A percentile compares a stretch with the other conserved stretches of the same genome.
phyloP scores from a whole-genome alignment of 768 basidiomycete genomes.

The Termitomyces sp. region DNA sequence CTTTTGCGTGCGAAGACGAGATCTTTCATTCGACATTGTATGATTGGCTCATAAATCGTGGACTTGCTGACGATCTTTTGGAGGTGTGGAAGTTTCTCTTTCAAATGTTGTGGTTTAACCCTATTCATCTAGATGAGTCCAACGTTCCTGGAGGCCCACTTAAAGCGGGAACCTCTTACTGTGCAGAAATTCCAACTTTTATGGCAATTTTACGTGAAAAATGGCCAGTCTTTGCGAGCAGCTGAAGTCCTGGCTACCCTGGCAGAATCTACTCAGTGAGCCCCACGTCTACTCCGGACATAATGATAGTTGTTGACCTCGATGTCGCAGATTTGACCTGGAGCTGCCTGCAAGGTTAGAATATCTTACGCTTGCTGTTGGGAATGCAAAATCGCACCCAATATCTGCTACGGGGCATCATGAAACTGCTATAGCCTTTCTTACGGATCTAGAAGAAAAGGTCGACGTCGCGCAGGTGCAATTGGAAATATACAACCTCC shows the following conservation, averaged over 20 bases:
- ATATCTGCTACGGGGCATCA: constrained; percentile 71
- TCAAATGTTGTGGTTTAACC: constrained; percentile 7
- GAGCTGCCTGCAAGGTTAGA: constrained; percentile 75
- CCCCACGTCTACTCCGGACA: constrained; percentile 10
- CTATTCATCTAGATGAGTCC: constrained; percentile 62
- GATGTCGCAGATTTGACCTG: constrained; percentile 50
- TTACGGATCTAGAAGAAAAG: constrained; percentile 94
- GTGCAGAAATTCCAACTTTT: constrained; percentile 83
- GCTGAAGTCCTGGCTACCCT: constrained; percentile 80
- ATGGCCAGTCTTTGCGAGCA: constrained; percentile 80
- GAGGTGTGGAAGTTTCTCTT: constrained; percentile 54
- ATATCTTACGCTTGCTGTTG: constrained; percentile 89
- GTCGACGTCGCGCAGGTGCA: constrained; percentile 97
- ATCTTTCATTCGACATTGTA: constrained; percentile 94
- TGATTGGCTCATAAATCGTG: constrained; percentile 83
- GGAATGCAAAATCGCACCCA: constrained; percentile 94
- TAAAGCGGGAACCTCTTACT: constrained; percentile 73
- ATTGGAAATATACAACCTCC: constrained; percentile 76
- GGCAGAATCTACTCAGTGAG: constrained; percentile 82
- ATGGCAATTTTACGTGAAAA: constrained; percentile 97
- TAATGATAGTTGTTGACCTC: neutral
- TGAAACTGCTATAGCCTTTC: constrained; percentile 90
- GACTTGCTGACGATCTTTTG: constrained; percentile 81
- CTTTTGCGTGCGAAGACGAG: constrained; percentile 81
- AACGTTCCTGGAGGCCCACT: constrained; percentile 82